These are phyloP conservation scores for Claviceps africana DNA, from an alignment of 2,329 filamentous ascomycete species.

Conservation along the genomic window DNA sequence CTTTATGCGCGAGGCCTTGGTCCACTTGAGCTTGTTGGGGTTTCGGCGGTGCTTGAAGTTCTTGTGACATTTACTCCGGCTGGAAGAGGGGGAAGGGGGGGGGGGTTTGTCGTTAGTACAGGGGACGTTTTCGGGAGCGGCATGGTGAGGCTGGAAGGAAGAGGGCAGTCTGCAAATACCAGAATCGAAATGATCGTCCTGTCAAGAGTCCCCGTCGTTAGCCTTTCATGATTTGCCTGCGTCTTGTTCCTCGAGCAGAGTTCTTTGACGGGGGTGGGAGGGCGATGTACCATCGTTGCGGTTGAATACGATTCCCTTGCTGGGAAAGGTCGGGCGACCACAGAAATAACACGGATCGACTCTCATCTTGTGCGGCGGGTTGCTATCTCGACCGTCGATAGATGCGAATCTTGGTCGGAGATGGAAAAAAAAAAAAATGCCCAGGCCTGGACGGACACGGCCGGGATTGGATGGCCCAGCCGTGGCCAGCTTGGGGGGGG, in stretches of 20 bases:
- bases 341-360: constrained; percentile 33
- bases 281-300: constrained; percentile 29
- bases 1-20: constrained; percentile 72
- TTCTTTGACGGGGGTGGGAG: not conserved
- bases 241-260: not conserved
- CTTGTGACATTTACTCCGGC: constrained; percentile 38
- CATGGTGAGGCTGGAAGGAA: not conserved
- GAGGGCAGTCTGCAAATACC: constrained; percentile 16
- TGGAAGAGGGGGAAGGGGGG: too few species aligned
- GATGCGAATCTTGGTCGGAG: not conserved
- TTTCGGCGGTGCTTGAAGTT: constrained; percentile 98
- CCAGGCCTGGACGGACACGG: too few species aligned
- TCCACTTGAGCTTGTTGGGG: constrained; percentile 93
- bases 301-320: constrained; percentile 41
- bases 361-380: constrained; percentile 16
- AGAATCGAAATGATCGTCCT: constrained; percentile 43
- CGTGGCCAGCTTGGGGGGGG: not conserved
- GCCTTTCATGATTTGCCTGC: not conserved
- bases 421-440: not conserved
- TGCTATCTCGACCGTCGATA: not conserved
- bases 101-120: not conserved
- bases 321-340: constrained; percentile 36
- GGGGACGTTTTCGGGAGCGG: too few species aligned
- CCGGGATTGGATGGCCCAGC: not conserved
- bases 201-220: not conserved